phyloP scores from a whole-genome alignment of 2,329 filamentous ascomycete genomes.

The Talaromyces sp. region DNA sequence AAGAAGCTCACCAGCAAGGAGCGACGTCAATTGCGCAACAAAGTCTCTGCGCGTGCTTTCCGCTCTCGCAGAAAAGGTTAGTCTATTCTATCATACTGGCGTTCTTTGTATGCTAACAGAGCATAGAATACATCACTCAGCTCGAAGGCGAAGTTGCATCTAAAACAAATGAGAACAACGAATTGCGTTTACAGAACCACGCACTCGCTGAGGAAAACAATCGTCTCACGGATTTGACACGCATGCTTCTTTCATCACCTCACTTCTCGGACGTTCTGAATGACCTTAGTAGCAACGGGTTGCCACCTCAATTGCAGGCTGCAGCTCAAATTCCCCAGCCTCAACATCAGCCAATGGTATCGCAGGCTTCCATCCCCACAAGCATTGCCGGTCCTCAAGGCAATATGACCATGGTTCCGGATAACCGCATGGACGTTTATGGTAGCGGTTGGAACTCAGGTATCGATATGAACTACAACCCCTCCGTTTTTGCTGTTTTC shows the following conservation, averaged over 20 bases:
- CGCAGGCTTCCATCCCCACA: constrained; percentile 42
- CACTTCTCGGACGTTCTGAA: constrained; percentile 80
- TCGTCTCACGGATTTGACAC: constrained; percentile 71
- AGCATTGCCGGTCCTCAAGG: constrained; percentile 58
- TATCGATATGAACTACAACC: constrained; percentile 45
- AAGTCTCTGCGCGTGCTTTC: constrained; percentile 96
- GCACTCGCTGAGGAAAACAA: constrained; percentile 81
- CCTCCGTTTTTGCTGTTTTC: constrained; percentile 61
- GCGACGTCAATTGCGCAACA: constrained; percentile 94
- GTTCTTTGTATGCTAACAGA: not conserved
- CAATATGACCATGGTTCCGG: constrained; percentile 78
- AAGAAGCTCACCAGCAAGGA: constrained; percentile 99
- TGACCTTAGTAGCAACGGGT: constrained; percentile 60
- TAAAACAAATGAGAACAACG: constrained; percentile 78
- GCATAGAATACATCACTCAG: constrained; percentile 90
- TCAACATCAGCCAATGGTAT: constrained; percentile 39
- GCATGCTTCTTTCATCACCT: constrained; percentile 73
- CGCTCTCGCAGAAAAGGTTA: constrained; percentile 96
- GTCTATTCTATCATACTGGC: constrained; percentile 12
- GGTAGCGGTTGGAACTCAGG: constrained; percentile 44
- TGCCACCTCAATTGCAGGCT: constrained; percentile 36
- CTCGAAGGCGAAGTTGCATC: constrained; percentile 83
- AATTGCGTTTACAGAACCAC: constrained; percentile 75
- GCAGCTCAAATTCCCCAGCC: constrained; percentile 33
- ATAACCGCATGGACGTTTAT: constrained; percentile 64